phyloP scores from a whole-genome alignment of 768 basidiomycete species.

The Suillus weaverae region DNA sequence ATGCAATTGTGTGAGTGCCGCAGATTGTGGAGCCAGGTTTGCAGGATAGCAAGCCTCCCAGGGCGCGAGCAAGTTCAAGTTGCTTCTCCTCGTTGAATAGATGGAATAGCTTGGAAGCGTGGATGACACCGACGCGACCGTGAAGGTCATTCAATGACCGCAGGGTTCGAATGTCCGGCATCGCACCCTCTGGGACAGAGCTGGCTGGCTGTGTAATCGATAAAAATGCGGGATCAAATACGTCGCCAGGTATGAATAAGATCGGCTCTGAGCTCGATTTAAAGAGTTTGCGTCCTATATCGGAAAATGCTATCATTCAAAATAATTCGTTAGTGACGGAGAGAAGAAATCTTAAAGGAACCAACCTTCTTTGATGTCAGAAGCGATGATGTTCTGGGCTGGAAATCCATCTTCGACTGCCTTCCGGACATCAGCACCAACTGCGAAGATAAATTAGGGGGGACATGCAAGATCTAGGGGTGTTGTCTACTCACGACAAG shows the following conservation, averaged over 20 bases:
- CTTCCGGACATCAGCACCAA: conserved; percentile 37
- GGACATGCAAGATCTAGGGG: background rate
- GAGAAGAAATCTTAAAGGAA: background rate
- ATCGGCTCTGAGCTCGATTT: conserved; percentile 48
- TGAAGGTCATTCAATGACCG: conserved; percentile 43
- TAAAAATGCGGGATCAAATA: conserved; percentile 45
- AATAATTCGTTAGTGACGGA: background rate
- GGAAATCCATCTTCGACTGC: conserved; percentile 40
- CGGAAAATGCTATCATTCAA: conserved; percentile 48
- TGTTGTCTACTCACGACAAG: conserved; percentile 32
- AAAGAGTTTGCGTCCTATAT: conserved; percentile 58
- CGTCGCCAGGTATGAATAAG: conserved; percentile 54
- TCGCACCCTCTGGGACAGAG: conserved; percentile 17
- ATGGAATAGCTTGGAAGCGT: conserved; percentile 46
- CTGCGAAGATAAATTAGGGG: background rate
- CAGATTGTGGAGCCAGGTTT: conserved; percentile 22
- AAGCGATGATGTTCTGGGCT: conserved; percentile 29
- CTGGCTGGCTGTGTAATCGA: conserved; percentile 23
- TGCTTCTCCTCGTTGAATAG: conserved; percentile 21
- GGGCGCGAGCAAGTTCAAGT: conserved; percentile 14
- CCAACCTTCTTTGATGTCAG: conserved; percentile 36
- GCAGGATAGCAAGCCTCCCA: conserved; percentile 21
- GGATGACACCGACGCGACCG: conserved; percentile 46
- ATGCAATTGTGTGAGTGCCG: conserved; percentile 15
- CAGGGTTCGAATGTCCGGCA: conserved; percentile 31